Evolutionary conservation across 2,329 filamentous ascomycete species (phyloP).

Genomic region (Stachybotrys elegans): DNA sequence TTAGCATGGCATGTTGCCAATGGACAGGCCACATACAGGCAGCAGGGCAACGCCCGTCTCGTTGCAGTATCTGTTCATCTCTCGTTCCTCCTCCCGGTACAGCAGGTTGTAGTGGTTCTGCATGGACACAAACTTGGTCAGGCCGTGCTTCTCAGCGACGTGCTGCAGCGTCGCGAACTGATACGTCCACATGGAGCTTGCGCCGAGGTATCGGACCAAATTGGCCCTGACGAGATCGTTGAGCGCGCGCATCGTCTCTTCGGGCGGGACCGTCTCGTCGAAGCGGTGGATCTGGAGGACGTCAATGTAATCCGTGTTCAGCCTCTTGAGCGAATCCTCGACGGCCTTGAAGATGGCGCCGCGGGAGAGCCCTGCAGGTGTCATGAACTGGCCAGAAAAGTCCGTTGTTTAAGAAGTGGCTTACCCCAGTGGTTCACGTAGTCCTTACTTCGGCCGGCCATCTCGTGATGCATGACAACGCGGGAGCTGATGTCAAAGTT

Average conservation of each 20-base stretch:
- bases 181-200: conserved; percentile 36
- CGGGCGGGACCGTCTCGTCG: conserved; percentile 29
- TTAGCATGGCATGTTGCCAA: neutral
- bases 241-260: conserved; percentile 11
- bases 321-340: conserved; percentile 47
- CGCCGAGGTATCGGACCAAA: conserved; percentile 50
- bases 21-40: conserved; percentile 33
- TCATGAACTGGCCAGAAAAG: neutral
- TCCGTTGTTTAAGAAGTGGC: neutral
- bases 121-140: conserved; percentile 54
- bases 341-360: conserved; percentile 62
- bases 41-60: conserved; percentile 19
- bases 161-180: conserved; percentile 45
- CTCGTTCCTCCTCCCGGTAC: conserved; percentile 54
- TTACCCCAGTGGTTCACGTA: conserved; percentile 30
- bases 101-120: conserved; percentile 50
- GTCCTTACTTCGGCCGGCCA: conserved; percentile 15
- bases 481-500: conserved; percentile 8
- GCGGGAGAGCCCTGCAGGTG: conserved; percentile 41
- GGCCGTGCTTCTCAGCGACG: conserved; percentile 45
- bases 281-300: conserved; percentile 50
- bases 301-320: conserved; percentile 52
- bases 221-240: conserved; percentile 29
- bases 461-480: conserved; percentile 7
- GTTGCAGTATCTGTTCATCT: conserved; percentile 37